A percentile compares a stretch with the other conserved stretches of the same genome.
Conservation (phyloP, 768 basidiomycete genomes). For the Collybia mongolica region DNA sequence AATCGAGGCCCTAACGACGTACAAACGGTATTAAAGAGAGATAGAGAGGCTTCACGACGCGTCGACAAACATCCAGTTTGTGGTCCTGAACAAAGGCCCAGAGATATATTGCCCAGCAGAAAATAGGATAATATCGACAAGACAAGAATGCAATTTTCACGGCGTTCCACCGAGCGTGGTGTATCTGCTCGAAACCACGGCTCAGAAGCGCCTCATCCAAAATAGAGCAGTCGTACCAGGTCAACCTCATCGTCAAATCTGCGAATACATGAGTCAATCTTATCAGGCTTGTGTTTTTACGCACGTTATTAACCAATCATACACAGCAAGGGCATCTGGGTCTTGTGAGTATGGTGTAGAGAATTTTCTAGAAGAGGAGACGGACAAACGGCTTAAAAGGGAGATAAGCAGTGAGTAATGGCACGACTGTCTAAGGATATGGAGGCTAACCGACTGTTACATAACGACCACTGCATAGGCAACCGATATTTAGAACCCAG, state of each 20-base stretch:
- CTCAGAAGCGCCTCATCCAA: neutral
- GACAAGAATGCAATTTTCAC: conserved; percentile 20
- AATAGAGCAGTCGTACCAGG: conserved; percentile 10
- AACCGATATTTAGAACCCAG: too few species aligned
- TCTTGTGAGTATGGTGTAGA: neutral
- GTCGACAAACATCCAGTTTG: conserved; percentile 12
- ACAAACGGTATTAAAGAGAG: conserved; percentile 21
- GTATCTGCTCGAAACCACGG: conserved; percentile 14
- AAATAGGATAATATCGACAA: conserved; percentile 25
- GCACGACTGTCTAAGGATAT: neutral
- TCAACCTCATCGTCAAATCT: conserved; percentile 21
- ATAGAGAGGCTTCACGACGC: conserved; percentile 18
- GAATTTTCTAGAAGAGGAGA: neutral
- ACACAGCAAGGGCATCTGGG: conserved; percentile 19
- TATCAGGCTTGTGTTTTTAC: neutral
- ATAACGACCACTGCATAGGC: neutral
- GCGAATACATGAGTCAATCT: neutral
- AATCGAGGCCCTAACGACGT: conserved; percentile 1
- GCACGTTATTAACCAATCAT: conserved; percentile 24
- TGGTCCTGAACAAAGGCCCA: conserved; percentile 24
- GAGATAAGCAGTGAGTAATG: neutral
- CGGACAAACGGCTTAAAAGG: conserved; percentile 2
- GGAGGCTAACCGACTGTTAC: neutral
- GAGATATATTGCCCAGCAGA: conserved; percentile 19
- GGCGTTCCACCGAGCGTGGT: conserved; percentile 17